A percentile compares a stretch with the other conserved stretches of the same genome.
Conservation (phyloP, 2,329 filamentous ascomycete genomes). For the Fusarium torreyae region DNA sequence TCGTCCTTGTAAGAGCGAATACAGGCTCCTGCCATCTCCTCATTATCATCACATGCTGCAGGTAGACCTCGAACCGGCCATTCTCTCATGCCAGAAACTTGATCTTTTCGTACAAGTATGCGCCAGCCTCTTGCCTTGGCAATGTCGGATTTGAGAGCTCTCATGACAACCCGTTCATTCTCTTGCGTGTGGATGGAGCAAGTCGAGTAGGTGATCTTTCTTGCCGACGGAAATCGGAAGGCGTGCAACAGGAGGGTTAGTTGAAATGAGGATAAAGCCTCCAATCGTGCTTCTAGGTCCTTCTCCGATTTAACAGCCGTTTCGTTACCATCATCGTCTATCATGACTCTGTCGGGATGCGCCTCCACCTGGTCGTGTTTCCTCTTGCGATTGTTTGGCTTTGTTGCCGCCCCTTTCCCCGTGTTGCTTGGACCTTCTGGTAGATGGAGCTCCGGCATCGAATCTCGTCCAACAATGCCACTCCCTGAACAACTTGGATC, state of each 20-base stretch:
- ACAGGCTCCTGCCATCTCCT: constrained; percentile 78
- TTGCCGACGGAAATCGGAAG: constrained; percentile 82
- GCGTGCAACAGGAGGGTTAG: constrained; percentile 86
- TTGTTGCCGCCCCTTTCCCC: constrained; percentile 34
- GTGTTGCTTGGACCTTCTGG: constrained; percentile 54
- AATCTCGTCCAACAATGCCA: constrained; percentile 91
- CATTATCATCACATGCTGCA: constrained; percentile 64
- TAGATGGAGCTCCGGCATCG: constrained; percentile 78
- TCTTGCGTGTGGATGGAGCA: constrained; percentile 91
- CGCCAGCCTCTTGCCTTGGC: constrained; percentile 81
- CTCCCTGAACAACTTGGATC: constrained; percentile 97
- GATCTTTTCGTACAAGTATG: constrained; percentile 78
- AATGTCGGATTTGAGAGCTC: constrained; percentile 76
- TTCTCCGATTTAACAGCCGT: constrained; percentile 67
- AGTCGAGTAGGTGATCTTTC: constrained; percentile 89
- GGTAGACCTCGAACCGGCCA: constrained; percentile 79
- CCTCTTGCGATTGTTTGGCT: constrained; percentile 60
- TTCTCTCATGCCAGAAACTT: constrained; percentile 80
- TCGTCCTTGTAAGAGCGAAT: constrained; percentile 87
- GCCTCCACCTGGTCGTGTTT: constrained; percentile 59
- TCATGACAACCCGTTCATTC: constrained; percentile 87
- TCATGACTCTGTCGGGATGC: constrained; percentile 56
- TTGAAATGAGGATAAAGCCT: constrained; percentile 85
- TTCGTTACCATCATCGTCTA: constrained; percentile 73
- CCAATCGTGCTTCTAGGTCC: constrained; percentile 75